Percentiles rank a stretch among this genome's conserved stretches.
phyloP scores from a whole-genome alignment of 495 filamentous ascomycete genomes.

The Cercophora samala region DNA sequence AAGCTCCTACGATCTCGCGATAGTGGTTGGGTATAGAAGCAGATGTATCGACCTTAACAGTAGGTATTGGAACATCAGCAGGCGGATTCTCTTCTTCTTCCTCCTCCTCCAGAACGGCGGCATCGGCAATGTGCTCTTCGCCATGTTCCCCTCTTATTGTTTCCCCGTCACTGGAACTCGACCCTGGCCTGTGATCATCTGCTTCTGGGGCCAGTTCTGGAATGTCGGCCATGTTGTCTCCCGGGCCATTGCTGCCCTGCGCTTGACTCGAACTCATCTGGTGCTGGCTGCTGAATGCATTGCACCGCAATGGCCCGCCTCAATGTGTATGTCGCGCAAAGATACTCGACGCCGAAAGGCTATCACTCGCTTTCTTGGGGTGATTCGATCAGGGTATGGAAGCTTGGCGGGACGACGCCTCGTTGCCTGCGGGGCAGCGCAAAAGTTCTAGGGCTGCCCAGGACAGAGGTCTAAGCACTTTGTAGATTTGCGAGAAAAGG shows the following conservation, averaged over 20 bases:
- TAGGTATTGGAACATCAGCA: slow-evolving; percentile 25
- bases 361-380: slow-evolving; percentile 5
- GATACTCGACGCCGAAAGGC: not conserved
- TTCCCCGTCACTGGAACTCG: slow-evolving; percentile 44
- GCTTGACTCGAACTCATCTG: slow-evolving; percentile 50
- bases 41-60: slow-evolving; percentile 29
- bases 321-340: slow-evolving; percentile 4
- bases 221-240: slow-evolving; percentile 40
- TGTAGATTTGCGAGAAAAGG: not conserved
- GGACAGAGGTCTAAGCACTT: not conserved
- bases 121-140: slow-evolving; percentile 41
- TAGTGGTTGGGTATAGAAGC: slow-evolving; percentile 44
- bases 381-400: not conserved
- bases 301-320: slow-evolving; percentile 19
- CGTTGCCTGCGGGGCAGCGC: not conserved
- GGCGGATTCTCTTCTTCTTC: slow-evolving; percentile 31
- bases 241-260: slow-evolving; percentile 47
- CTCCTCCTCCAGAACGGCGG: slow-evolving; percentile 40
- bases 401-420: not conserved
- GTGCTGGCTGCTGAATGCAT: slow-evolving; percentile 36
- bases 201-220: slow-evolving; percentile 34
- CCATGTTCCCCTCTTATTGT: slow-evolving; percentile 43
- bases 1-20: slow-evolving; percentile 40
- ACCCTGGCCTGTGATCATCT: slow-evolving; percentile 22
- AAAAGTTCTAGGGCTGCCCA: not conserved